Evolutionary conservation across 345 rosid genomes (phyloP).

Genomic region (Syzygium grande): DNA sequence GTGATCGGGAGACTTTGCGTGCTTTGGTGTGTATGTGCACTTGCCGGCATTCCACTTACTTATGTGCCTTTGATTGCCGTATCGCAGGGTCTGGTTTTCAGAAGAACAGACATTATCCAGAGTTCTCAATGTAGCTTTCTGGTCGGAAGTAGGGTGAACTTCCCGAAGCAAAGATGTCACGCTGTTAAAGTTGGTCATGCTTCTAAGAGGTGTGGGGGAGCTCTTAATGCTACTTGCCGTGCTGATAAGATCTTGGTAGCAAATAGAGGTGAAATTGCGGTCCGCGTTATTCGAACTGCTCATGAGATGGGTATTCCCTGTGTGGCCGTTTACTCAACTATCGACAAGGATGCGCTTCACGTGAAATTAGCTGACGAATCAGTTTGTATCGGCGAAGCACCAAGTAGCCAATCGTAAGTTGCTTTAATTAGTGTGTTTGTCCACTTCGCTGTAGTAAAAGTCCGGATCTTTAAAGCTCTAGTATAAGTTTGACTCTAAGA

Average conservation of each 20-base stretch:
- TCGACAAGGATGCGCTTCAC: constrained; percentile 93
- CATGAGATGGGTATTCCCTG: constrained; percentile 98
- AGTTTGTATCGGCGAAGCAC: constrained; percentile 98
- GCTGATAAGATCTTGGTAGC: constrained; percentile 88
- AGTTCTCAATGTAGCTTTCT: constrained; percentile 63
- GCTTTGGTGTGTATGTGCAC: neutral
- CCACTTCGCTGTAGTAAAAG: neutral
- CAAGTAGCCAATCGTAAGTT: constrained; percentile 94
- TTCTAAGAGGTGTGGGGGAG: constrained; percentile 31
- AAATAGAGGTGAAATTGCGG: constrained; percentile 96
- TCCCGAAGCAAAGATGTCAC: constrained; percentile 39
- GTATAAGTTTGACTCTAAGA: neutral
- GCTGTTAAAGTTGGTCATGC: constrained; percentile 20
- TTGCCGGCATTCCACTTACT: neutral
- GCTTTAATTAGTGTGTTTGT: neutral
- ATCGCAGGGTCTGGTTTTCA: constrained; percentile 38
- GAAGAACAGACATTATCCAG: constrained; percentile 31
- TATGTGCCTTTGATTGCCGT: neutral
- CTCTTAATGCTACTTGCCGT: constrained; percentile 49
- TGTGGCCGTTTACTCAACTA: constrained; percentile 95
- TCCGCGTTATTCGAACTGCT: constrained; percentile 88
- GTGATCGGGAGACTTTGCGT: neutral
- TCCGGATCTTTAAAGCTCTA: neutral
- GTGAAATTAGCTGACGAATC: constrained; percentile 95
- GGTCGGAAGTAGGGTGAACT: constrained; percentile 40